These are phyloP conservation scores for Cytospora leucostoma DNA, from an alignment of 2,329 filamentous ascomycete genomes.

Conservation along the genomic window DNA sequence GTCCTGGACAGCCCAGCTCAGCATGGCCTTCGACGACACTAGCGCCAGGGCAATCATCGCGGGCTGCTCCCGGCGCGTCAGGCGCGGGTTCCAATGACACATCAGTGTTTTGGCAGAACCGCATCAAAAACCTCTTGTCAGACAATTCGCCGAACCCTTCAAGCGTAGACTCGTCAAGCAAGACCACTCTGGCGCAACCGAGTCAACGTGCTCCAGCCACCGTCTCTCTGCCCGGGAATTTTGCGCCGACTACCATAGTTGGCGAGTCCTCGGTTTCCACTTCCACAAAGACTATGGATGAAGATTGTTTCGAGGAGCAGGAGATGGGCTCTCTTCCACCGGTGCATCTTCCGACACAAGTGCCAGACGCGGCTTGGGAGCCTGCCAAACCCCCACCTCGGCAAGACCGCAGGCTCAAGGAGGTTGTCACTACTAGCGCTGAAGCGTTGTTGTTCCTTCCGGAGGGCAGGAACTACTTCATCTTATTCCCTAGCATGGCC, in stretches of 20 bases:
- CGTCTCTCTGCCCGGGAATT: slow-evolving; percentile 62
- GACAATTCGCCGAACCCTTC: slow-evolving; percentile 50
- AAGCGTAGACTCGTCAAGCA: slow-evolving; percentile 67
- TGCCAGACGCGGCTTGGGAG: slow-evolving; percentile 64
- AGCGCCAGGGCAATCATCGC: slow-evolving; percentile 38
- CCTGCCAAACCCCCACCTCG: slow-evolving; percentile 58
- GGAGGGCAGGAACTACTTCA: slow-evolving; percentile 42
- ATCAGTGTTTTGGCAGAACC: slow-evolving; percentile 64
- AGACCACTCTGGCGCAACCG: slow-evolving; percentile 63
- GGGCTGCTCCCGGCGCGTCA: slow-evolving; percentile 28
- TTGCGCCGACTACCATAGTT: slow-evolving; percentile 29
- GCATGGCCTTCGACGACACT: slow-evolving; percentile 41
- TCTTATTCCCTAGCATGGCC: slow-evolving; percentile 46
- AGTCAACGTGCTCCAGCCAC: slow-evolving; percentile 57
- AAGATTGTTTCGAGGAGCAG: slow-evolving; percentile 79
- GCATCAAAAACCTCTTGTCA: slow-evolving; percentile 60
- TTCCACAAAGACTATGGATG: slow-evolving; percentile 69
- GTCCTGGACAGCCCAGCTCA: slow-evolving; percentile 34
- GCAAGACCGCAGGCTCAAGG: slow-evolving; percentile 52
- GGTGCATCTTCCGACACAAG: slow-evolving; percentile 65
- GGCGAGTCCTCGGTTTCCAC: slow-evolving; percentile 52
- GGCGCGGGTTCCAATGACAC: slow-evolving; percentile 21
- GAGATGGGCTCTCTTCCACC: slow-evolving; percentile 77
- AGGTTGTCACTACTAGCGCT: slow-evolving; percentile 48
- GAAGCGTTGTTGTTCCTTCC: slow-evolving; percentile 45